Evolutionary conservation across 371 early-diverging fungal species (phyloP), one percentile per base, ranked within the genome.

Genomic region (Mortierella sp.): DNA sequence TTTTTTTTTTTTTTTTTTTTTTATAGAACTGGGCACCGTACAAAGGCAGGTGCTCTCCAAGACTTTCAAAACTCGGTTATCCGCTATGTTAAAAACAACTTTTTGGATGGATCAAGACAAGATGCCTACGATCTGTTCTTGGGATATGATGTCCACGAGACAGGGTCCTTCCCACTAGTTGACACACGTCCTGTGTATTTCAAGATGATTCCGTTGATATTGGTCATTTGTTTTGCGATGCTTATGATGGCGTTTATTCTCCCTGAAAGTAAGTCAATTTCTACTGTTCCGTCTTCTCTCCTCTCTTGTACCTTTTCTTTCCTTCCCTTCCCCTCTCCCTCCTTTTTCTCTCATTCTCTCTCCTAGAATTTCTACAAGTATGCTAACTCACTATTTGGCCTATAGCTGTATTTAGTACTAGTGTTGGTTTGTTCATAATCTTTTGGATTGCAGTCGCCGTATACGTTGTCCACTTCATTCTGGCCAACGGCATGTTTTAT

Each of bases 61-160:
- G 99, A 99, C 81, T 82, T 90, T 18, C 79, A 85, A 69, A 96
- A 96, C 81, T 94, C 96, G 4, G 74, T 94, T 18, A 84, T 90
- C 43, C 91, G 99, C 18, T 99, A 98, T 76, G 72, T 95, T 59
- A 93, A 93, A 63, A 97, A 97, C 77, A 98, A 97, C 88, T 99
- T 92, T 72, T 74, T 93, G 66, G 99, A 99, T 69, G 99, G 98
- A 30, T 68, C 79, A 16, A 89, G 97, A 29, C 99, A 99, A 74
- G 80, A 79, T 48, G 80, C 80, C 2, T 79, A 79, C 7, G 80
- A 79, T n/a, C 53, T 79, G 14, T 69, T 79, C 51, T 61, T 79
- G 23, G 25, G 55, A 21, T 79, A 70, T 23, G 80, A 79, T 50
- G 64, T 79, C 2, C 80, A 79, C 2, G 80, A 79, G 7, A 61